These are phyloP conservation scores for Leishmania tarentolae DNA, from an alignment of 208 protist genomes.

Conservation along the genomic window DNA sequence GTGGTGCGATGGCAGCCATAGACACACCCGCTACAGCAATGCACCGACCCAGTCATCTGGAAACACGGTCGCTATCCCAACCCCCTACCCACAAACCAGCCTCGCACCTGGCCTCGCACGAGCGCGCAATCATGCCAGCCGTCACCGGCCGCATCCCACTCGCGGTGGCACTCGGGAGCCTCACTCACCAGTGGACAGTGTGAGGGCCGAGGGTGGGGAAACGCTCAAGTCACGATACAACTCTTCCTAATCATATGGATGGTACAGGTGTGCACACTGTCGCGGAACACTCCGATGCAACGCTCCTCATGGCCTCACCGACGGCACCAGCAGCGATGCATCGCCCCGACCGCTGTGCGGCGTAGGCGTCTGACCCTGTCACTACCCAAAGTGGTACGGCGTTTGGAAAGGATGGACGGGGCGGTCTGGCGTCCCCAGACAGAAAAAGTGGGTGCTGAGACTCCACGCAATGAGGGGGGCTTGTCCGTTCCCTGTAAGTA, in stretches of 20 bases:
- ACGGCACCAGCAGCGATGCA: neutral
- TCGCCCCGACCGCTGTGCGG: neutral
- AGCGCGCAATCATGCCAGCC: too few species aligned
- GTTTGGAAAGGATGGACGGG: neutral
- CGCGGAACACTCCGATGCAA: neutral
- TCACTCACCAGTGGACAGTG: neutral
- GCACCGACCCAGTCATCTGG: neutral
- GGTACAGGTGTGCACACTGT: neutral
- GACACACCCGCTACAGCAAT: neutral
- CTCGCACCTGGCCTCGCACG: neutral
- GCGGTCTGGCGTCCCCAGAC: neutral
- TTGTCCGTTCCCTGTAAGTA: neutral
- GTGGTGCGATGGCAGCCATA: neutral
- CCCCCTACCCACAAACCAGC: neutral
- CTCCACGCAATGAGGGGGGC: neutral
- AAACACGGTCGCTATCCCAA: neutral
- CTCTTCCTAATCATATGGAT: neutral
- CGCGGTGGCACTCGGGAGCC: neutral
- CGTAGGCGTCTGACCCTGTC: neutral
- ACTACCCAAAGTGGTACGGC: neutral
- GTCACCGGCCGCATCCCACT: neutral
- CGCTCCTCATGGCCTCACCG: neutral
- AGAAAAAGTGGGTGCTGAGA: neutral
- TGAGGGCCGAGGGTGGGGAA: neutral
- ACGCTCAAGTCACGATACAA: neutral